Evolutionary conservation across 192 early-diverging fungal species (phyloP).

Genomic region (Podila clonocystis): DNA sequence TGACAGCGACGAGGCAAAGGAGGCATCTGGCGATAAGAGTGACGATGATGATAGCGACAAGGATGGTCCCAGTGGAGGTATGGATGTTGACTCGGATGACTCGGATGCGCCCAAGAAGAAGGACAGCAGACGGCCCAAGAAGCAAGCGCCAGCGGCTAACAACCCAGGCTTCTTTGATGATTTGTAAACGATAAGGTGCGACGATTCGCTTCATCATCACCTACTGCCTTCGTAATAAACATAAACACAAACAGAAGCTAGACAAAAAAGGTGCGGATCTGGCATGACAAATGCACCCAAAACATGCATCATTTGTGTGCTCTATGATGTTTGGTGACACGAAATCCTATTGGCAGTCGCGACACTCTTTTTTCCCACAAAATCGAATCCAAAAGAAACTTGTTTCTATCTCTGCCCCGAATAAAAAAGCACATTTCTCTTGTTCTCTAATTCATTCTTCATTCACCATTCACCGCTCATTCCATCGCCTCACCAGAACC

Average conservation of each 20-base stretch:
- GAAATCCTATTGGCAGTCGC: too few species aligned
- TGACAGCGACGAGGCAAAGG: slow-evolving; percentile 58
- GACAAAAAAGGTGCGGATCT: too few species aligned
- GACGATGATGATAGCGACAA: slow-evolving; percentile 48
- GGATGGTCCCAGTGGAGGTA: slow-evolving; percentile 23
- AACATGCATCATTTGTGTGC: too few species aligned
- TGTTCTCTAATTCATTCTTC: neutral
- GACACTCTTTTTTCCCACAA: too few species aligned
- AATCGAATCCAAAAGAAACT: neutral
- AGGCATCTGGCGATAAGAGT: slow-evolving; percentile 55
- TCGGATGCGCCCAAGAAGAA: slow-evolving; percentile 45
- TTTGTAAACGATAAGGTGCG: slow-evolving; percentile 8
- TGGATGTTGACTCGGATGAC: slow-evolving; percentile 51
- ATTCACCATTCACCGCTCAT: neutral
- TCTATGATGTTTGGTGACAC: too few species aligned
- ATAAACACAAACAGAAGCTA: too few species aligned
- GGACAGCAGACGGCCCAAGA: slow-evolving; percentile 35
- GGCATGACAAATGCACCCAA: too few species aligned
- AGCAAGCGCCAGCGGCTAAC: slow-evolving; percentile 18
- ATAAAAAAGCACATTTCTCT: slow-evolving; percentile 9
- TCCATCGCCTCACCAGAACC: slow-evolving; percentile 2
- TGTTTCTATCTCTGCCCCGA: neutral
- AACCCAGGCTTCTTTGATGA: slow-evolving; percentile 48
- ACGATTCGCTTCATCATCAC: too few species aligned
- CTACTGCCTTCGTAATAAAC: too few species aligned